Evolutionary conservation across 139 green algal species (phyloP).

Genomic region (Tetraselmis chui): DNA sequence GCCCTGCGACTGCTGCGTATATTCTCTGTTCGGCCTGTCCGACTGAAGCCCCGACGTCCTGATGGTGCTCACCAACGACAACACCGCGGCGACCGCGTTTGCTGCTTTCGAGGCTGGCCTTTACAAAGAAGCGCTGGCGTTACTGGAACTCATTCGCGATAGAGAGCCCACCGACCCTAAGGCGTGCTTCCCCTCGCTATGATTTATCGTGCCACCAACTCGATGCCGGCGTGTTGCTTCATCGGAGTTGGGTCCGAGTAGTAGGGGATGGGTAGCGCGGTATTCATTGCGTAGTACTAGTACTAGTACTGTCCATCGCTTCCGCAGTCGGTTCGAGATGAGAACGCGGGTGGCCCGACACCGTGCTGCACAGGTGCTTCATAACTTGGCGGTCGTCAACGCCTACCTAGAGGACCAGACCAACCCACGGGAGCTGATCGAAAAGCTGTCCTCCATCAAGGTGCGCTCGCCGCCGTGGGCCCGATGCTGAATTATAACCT

Average conservation of each 20-base stretch:
- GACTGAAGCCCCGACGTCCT: too few species aligned
- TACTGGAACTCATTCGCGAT: background rate
- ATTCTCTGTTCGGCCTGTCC: too few species aligned
- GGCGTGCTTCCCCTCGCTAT: too few species aligned
- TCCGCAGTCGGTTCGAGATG: too few species aligned
- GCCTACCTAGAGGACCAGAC: background rate
- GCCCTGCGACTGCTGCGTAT: too few species aligned
- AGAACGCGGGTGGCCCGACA: too few species aligned
- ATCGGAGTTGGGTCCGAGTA: too few species aligned
- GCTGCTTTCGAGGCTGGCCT: background rate
- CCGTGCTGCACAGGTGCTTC: too few species aligned
- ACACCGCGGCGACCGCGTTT: too few species aligned
- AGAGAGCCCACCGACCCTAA: background rate
- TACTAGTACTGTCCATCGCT: background rate
- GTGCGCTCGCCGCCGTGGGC: background rate
- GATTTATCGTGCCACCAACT: too few species aligned
- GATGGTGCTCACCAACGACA: background rate
- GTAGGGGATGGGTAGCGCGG: too few species aligned
- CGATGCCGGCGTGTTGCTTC: too few species aligned
- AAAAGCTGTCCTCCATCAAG: background rate
- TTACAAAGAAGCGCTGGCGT: background rate
- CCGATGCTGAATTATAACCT: background rate
- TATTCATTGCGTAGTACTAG: background rate
- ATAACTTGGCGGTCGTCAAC: background rate
- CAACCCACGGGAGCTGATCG: background rate